phyloP scores from a whole-genome alignment of 2,329 filamentous ascomycete genomes.

The Ophioceras dolichostomum region DNA sequence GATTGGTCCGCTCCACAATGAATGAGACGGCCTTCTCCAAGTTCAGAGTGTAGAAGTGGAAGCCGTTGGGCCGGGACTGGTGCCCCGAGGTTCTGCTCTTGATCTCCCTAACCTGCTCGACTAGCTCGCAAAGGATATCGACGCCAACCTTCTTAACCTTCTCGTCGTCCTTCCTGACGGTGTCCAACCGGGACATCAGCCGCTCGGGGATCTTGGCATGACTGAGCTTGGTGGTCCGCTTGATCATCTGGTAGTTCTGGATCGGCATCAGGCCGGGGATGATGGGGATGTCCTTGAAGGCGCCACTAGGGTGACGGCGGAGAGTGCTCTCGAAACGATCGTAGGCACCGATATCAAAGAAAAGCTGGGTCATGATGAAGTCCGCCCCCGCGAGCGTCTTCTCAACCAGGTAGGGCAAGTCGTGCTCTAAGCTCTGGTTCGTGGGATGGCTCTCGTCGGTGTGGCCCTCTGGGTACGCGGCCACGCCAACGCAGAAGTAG shows the following conservation, averaged over 20 bases:
- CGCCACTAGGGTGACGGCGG: constrained; percentile 68
- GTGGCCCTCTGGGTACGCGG: constrained; percentile 91
- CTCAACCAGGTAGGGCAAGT: constrained; percentile 79
- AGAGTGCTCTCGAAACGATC: constrained; percentile 65
- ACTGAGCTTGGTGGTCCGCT: constrained; percentile 85
- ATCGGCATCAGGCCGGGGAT: constrained; percentile 96
- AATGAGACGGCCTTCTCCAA: constrained; percentile 93
- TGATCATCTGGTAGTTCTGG: constrained; percentile 93
- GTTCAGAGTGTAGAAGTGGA: constrained; percentile 97
- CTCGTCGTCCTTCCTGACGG: constrained; percentile 68
- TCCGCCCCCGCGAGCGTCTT: constrained; percentile 88
- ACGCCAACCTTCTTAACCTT: constrained; percentile 70
- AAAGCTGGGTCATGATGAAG: constrained; percentile 97
- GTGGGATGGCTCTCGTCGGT: constrained; percentile 76
- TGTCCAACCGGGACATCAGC: constrained; percentile 58
- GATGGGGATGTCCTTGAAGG: constrained; percentile 78
- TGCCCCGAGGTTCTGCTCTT: constrained; percentile 38
- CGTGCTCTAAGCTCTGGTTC: constrained; percentile 58
- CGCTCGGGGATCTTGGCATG: constrained; percentile 68
- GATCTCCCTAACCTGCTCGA: constrained; percentile 60
- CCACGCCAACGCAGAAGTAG: constrained; percentile 93
- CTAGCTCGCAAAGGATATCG: constrained; percentile 72
- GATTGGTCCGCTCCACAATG: constrained; percentile 71
- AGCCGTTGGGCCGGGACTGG: constrained; percentile 67
- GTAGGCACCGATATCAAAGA: constrained; percentile 83